Base-by-base conservation (phyloP, 306 rosid genomes). In the Crataegus laevigata region DNA sequence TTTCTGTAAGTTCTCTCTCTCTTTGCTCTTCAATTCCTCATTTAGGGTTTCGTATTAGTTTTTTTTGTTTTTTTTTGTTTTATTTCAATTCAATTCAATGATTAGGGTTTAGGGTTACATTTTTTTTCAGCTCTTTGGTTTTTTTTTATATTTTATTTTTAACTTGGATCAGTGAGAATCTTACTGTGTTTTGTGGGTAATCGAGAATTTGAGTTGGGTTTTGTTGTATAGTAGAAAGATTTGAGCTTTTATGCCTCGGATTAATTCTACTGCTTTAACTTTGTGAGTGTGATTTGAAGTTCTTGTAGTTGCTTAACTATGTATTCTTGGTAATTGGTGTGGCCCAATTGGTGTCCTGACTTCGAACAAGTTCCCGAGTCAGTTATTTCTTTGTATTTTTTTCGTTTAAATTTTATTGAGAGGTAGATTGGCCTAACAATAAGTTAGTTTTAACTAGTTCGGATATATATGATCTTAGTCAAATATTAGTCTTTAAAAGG, bases 141-240 rank as follows among this genome's bases (percentile, higher is more conserved):
- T 5, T 34, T 7, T 34, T 6, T 34, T 32, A 30, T 30, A 0
- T 32, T 32, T 32, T 32, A 5, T 1, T 30, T 57, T 38, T 29
- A 60, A 24, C 40, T 24, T 25, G 5, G 22, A 36, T 12, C 43
- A 30, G 47, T 25, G 15, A 17, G 25, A 59, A 59, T 72, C 25
- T 0, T 36, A 17, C 55, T 38, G 26, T 24, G 54, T 32, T 36
- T 58, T 55, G 2, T 14, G 24, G 22, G 1, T 45, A 24, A 26
- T 30, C 3, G 22, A 73, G 64, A 60, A 51, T 73, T 60, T 73
- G 68, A 73, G 45, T 21, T 59, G 76, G 77, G 68, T 50, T 28
- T 60, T 40, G 12, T 59, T 14, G 68, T 36, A 18, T 59, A 21
- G 13, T 26, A 3, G 59, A 40, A 51, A 73, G 45, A 60, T 26